Evolutionary conservation across 495 filamentous ascomycete species (phyloP).

Genomic region (Trichoderma orchidacearum): DNA sequence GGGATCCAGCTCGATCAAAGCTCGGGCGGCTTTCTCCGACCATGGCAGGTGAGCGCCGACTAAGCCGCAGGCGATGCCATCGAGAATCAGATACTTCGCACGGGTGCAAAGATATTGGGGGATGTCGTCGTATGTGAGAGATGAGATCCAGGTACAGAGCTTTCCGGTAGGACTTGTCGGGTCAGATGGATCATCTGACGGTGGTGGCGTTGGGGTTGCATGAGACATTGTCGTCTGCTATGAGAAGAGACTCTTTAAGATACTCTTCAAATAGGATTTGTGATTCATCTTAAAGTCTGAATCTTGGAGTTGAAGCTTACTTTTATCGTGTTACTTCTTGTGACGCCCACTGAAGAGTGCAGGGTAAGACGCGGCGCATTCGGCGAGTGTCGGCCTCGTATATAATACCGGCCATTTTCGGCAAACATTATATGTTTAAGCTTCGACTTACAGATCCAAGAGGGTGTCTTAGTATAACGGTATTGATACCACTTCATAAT

Average conservation of each 20-base stretch:
- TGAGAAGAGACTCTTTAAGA: neutral
- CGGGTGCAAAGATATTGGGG: conserved; percentile 10
- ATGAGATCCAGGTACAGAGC: conserved; percentile 13
- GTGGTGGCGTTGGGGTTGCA: neutral
- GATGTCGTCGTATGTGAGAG: conserved; percentile 9
- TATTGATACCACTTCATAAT: too few species aligned
- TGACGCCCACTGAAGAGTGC: too few species aligned
- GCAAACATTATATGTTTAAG: too few species aligned
- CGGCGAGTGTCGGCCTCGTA: too few species aligned
- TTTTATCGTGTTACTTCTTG: too few species aligned
- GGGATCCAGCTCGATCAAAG: conserved; percentile 19
- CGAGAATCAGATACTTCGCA: conserved; percentile 30
- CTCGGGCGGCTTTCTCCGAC: conserved; percentile 22
- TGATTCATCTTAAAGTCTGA: too few species aligned
- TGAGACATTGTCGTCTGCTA: neutral
- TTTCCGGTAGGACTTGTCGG: conserved; percentile 9
- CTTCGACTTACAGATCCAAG: too few species aligned
- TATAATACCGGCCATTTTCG: too few species aligned
- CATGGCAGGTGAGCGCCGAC: conserved; percentile 26
- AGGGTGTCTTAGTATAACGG: too few species aligned
- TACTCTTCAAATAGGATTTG: too few species aligned
- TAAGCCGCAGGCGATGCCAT: conserved; percentile 28
- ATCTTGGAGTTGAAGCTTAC: too few species aligned
- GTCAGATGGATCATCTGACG: neutral
- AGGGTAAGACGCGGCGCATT: too few species aligned